A percentile compares a stretch with the other conserved stretches of the same genome.
These are phyloP conservation scores for Coniferiporia sulphurascens DNA, from an alignment of 1,284 basidiomycete species.

Conservation along the genomic window DNA sequence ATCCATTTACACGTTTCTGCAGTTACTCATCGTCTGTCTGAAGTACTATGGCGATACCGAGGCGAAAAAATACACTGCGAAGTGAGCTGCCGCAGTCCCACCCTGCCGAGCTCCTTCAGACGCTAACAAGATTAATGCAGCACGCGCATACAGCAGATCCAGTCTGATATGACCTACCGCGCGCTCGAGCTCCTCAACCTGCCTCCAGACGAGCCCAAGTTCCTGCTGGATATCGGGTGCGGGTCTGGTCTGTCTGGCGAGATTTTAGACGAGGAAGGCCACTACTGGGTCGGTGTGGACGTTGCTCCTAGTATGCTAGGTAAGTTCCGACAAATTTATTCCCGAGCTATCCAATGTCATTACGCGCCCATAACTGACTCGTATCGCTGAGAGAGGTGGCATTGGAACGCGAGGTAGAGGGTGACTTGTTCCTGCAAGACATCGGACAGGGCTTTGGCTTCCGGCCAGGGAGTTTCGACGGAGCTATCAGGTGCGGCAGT, in stretches of 20 bases:
- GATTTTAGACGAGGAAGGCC: slow-evolving; percentile 91
- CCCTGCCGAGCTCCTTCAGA: slow-evolving; percentile 2
- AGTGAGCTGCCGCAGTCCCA: slow-evolving; percentile 46
- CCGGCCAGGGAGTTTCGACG: slow-evolving; percentile 94
- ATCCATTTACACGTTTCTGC: slow-evolving; percentile 18
- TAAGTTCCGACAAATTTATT: slow-evolving; percentile 31
- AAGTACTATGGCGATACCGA: slow-evolving; percentile 97
- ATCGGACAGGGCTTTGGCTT: slow-evolving; percentile 95
- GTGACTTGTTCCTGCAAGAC: slow-evolving; percentile 89
- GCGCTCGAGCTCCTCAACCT: slow-evolving; percentile 89
- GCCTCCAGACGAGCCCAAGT: slow-evolving; percentile 70
- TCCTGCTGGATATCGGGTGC: slow-evolving; percentile 95
- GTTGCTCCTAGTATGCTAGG: slow-evolving; percentile 97
- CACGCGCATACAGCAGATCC: slow-evolving; percentile 94
- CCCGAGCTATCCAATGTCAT: not conserved
- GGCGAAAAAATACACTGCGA: slow-evolving; percentile 95
- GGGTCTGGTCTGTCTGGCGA: slow-evolving; percentile 98
- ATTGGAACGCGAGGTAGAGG: slow-evolving; percentile 88
- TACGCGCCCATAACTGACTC: not conserved
- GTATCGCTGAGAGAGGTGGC: slow-evolving; percentile 69
- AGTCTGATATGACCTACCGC: slow-evolving; percentile 96
- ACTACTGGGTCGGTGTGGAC: slow-evolving; percentile 94
- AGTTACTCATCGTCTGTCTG: not conserved
- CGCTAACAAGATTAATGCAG: slow-evolving; percentile 36
- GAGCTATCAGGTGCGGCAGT: slow-evolving; percentile 80